A percentile compares a stretch with the other conserved stretches of the same genome.
Evolutionary conservation across 495 filamentous ascomycete genomes (phyloP).

Genomic region (Aspergillus ostianus): DNA sequence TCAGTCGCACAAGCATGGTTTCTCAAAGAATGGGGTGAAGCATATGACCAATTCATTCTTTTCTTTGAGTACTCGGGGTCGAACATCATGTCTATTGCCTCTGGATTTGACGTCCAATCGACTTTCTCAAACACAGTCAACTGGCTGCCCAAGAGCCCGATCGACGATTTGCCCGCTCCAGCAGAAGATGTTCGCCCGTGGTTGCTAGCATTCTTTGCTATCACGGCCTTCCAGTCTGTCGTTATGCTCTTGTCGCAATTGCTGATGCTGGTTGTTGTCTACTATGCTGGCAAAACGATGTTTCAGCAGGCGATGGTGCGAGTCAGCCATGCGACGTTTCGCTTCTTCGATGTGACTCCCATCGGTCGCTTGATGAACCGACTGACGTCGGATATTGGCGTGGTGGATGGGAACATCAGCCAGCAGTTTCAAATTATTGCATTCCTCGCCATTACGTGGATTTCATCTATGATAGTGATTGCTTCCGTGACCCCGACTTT

Average conservation of each 20-base stretch:
- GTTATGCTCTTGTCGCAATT: constrained; percentile 52
- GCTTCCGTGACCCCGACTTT: constrained; percentile 71
- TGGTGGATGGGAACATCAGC: constrained; percentile 76
- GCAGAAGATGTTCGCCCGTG: constrained; percentile 68
- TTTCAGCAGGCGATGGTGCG: constrained; percentile 66
- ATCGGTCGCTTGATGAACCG: constrained; percentile 85
- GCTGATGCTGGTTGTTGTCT: constrained; percentile 67
- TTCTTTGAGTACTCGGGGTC: constrained; percentile 12
- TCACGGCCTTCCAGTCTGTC: constrained; percentile 59
- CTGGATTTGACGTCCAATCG: constrained; percentile 4
- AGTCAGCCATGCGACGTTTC: constrained; percentile 76
- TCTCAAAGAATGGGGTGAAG: constrained; percentile 81
- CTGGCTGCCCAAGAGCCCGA: constrained; percentile 32
- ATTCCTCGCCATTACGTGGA: constrained; percentile 64
- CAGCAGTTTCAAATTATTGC: constrained; percentile 63
- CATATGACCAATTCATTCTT: constrained; percentile 49
- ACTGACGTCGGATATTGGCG: constrained; percentile 79
- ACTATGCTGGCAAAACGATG: constrained; percentile 68
- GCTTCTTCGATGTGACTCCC: constrained; percentile 84
- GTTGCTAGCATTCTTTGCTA: constrained; percentile 62
- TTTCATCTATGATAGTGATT: constrained; percentile 70
- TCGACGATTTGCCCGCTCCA: constrained; percentile 63
- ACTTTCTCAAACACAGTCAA: constrained; percentile 14
- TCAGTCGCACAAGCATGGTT: constrained; percentile 71
- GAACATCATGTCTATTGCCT: background rate